These are phyloP conservation scores for Aristolochia californica DNA, from an alignment of 164 flowering plant genomes.

Conservation along the genomic window DNA sequence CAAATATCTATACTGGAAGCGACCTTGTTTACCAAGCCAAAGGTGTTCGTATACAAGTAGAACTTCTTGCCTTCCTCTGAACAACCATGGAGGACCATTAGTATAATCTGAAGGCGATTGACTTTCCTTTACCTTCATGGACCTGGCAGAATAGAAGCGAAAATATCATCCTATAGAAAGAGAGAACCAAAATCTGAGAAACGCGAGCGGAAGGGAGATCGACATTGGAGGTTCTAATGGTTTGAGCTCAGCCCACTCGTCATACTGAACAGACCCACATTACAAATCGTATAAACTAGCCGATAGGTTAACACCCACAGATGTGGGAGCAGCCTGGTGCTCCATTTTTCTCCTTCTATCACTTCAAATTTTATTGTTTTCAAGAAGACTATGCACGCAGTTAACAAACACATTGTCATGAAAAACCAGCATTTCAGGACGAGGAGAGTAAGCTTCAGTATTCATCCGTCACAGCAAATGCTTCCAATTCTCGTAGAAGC, in stretches of 20 bases:
- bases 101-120: not conserved
- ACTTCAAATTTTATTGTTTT: too few species aligned
- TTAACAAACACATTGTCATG: too few species aligned
- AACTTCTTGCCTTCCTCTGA: conserved; percentile 1
- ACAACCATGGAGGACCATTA: conserved; percentile 3
- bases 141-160: not conserved
- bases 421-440: too few species aligned
- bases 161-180: not conserved
- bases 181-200: not conserved
- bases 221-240: not conserved
- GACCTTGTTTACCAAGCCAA: not conserved
- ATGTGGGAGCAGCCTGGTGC: too few species aligned
- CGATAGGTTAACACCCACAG: not conserved
- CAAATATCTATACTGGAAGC: too few species aligned
- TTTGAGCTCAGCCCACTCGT: too few species aligned
- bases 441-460: too few species aligned
- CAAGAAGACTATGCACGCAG: too few species aligned
- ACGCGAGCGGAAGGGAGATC: not conserved
- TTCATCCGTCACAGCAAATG: too few species aligned
- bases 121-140: not conserved
- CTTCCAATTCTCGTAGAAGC: too few species aligned
- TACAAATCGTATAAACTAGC: not conserved
- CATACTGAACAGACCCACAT: not conserved
- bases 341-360: too few species aligned
- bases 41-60: too few species aligned